These are phyloP conservation scores for Xerocomellus dryophilus DNA, from an alignment of 768 basidiomycete genomes.

Conservation along the genomic window DNA sequence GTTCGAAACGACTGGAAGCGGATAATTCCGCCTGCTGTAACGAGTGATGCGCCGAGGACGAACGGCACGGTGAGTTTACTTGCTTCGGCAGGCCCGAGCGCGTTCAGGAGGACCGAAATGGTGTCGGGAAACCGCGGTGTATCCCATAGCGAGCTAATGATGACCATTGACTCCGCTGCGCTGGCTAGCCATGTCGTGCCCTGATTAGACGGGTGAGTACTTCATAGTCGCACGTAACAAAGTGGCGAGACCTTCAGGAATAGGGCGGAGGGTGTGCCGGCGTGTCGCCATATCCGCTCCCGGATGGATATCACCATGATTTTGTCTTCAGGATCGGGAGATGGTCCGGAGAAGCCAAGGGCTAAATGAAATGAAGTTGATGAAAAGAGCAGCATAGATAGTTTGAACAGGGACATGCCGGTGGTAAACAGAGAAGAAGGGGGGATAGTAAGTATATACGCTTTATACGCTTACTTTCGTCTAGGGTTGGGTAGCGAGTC, in stretches of 20 bases:
- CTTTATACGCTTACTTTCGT: too few species aligned
- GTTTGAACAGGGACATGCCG: constrained; percentile 9
- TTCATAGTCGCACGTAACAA: neutral
- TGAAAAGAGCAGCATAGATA: constrained; percentile 7
- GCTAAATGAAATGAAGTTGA: constrained; percentile 4
- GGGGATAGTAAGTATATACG: too few species aligned
- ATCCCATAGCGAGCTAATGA: neutral
- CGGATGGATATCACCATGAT: neutral
- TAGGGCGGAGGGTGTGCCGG: neutral
- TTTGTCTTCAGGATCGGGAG: neutral
- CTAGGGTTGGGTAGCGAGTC: too few species aligned
- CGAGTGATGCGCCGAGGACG: constrained; percentile 5
- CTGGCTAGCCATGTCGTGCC: neutral
- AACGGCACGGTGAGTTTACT: constrained; percentile 2
- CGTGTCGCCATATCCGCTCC: constrained; percentile 8
- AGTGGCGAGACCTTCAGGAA: neutral
- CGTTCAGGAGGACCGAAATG: neutral
- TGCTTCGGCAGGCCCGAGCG: constrained; percentile 11
- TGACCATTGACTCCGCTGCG: neutral
- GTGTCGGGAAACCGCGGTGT: neutral
- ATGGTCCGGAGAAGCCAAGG: neutral
- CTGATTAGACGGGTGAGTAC: neutral
- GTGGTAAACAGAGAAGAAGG: neutral
- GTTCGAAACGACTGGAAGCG: constrained; percentile 5
- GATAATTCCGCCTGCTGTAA: constrained; percentile 1